Evolutionary conservation across 108 stramenopile species (phyloP), one percentile per base, ranked within the genome.

Genomic region (Pinguiococcus pyrenoidosus): DNA sequence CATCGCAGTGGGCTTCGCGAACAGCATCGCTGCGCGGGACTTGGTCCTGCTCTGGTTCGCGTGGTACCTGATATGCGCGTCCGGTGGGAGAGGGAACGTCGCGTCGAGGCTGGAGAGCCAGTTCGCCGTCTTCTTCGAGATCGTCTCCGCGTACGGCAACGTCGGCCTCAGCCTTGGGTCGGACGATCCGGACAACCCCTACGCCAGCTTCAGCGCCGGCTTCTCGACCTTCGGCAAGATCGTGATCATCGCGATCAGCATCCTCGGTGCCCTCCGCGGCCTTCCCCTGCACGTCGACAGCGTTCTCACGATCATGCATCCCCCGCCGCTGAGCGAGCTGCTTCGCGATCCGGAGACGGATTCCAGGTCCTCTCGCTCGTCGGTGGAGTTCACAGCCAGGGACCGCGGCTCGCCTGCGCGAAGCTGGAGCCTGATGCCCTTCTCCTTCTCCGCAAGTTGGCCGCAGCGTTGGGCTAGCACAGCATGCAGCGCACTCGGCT

Each of bases 81-180:
- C 9, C 23, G 8, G 24, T 43, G 0, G 42, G 26, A 43, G 42
- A 43, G 1, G 9, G 34, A 10, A 10, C 4, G 34, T 1, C 34
- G 34, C 34, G 42, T 21, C n/a, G 16, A 55, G 43, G 38, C 21
- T 0, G n/a, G n/a, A n/a, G n/a, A n/a, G n/a, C n/a, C n/a, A n/a
- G 18, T 55, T 25, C 27, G 30, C 43, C 44, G 23, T 42, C 12
- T n/a, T 55, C 20, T 55, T 55, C 28, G 54, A 55, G 54, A 44
- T 42, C 4, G 43, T 55, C 20, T 43, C 40, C 13, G 41, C 40
- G 4, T 55, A 43, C 24, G 54, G 54, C 0, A 41, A 38, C 29
- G 54, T 55, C 8, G 54, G 54, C 2, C 17, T 55, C 2, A 25
- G 21, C 2, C 12, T 55, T 40, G 54, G 54, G 4, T 9, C 21